A percentile compares a stretch with the other conserved stretches of the same genome.
These are phyloP conservation scores for Nadsonia starkeyi-henricii DNA, from an alignment of 1,139 yeast species.

Conservation along the genomic window DNA sequence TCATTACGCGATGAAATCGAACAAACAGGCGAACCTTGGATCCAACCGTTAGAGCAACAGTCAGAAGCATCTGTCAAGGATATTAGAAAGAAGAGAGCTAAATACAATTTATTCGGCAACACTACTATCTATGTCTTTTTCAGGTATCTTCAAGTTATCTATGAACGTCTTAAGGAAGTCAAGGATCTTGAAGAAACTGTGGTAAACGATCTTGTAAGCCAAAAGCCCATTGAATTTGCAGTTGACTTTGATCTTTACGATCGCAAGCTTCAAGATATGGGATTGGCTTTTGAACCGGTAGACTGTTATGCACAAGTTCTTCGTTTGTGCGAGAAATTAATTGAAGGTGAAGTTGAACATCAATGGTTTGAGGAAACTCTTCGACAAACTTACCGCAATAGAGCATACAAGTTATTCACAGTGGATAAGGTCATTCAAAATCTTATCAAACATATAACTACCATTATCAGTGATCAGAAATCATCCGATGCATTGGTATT, in stretches of 20 bases:
- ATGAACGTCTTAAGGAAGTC: conserved; percentile 65
- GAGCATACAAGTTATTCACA: conserved; percentile 84
- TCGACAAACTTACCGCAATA: conserved; percentile 89
- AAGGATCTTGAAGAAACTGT: conserved; percentile 55
- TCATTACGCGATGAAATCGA: conserved; percentile 31
- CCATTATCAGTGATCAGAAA: conserved; percentile 64
- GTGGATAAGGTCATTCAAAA: conserved; percentile 88
- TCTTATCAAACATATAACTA: conserved; percentile 76
- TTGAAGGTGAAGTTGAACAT: conserved; percentile 86
- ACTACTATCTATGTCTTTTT: conserved; percentile 85
- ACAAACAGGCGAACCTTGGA: conserved; percentile 57
- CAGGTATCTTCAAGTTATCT: conserved; percentile 72
- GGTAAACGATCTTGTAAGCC: conserved; percentile 44
- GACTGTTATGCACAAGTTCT: conserved; percentile 68
- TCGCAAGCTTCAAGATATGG: conserved; percentile 69
- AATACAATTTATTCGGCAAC: conserved; percentile 73
- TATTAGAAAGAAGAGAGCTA: conserved; percentile 18
- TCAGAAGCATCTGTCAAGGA: conserved; percentile 7
- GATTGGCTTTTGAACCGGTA: conserved; percentile 52
- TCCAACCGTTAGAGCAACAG: conserved; percentile 19
- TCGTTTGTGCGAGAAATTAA: conserved; percentile 54
- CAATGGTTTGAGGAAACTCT: conserved; percentile 92
- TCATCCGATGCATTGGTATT: conserved; percentile 68
- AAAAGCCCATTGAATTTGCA: conserved; percentile 71
- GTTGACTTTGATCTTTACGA: conserved; percentile 72